Evolutionary conservation across 352 stramenopile genomes (phyloP).

Genomic region (Globisporangium camurandrum): DNA sequence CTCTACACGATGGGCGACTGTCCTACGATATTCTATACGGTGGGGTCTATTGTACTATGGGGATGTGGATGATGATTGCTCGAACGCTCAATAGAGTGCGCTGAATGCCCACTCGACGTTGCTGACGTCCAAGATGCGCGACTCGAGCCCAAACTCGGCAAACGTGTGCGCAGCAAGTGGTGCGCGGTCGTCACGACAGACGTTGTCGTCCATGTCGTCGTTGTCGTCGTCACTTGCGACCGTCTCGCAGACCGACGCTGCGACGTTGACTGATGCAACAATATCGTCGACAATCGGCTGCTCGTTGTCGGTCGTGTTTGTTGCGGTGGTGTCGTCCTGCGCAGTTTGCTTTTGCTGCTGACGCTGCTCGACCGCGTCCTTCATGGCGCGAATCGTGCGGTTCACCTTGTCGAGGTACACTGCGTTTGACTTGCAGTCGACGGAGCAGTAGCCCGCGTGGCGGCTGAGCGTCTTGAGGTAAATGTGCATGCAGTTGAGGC

Average conservation of each 20-base stretch:
- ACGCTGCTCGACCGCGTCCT: constrained; percentile 49
- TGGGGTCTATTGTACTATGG: constrained; percentile 11
- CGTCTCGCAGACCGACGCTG: background rate
- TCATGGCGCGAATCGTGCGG: constrained; percentile 73
- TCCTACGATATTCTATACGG: constrained; percentile 11
- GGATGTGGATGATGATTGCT: background rate
- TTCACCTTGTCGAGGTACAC: constrained; percentile 78
- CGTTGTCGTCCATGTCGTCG: constrained; percentile 8
- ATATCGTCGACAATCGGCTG: background rate
- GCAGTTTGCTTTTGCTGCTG: constrained; percentile 31
- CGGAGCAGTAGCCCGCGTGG: constrained; percentile 70
- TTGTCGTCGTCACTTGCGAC: background rate
- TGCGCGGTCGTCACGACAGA: no score
- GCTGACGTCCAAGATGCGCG: constrained; percentile 39
- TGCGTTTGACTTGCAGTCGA: constrained; percentile 87
- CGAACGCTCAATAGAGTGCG: constrained; percentile 47
- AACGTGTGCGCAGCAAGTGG: constrained; percentile 43
- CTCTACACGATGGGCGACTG: constrained; percentile 5
- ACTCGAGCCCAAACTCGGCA: constrained; percentile 66
- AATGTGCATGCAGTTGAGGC: constrained; percentile 76
- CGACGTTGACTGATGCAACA: background rate
- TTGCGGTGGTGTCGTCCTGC: no score
- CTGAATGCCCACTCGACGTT: constrained; percentile 77
- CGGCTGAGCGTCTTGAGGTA: constrained; percentile 82
- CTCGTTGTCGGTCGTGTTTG: constrained; percentile 3